These are phyloP conservation scores for Polychytrium aggregatum DNA, from an alignment of 192 early-diverging fungal genomes.

Conservation along the genomic window DNA sequence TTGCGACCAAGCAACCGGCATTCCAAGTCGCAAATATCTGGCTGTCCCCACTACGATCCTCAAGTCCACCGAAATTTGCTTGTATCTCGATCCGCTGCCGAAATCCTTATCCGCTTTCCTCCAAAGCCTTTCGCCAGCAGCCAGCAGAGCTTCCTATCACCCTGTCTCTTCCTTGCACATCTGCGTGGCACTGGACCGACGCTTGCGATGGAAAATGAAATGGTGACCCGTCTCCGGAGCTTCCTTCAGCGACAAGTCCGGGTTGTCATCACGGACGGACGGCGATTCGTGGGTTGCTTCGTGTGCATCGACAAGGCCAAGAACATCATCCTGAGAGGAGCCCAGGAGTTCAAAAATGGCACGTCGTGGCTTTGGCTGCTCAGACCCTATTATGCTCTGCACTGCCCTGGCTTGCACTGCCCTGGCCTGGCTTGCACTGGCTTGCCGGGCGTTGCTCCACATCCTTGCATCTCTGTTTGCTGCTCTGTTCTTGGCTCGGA, in stretches of 20 bases:
- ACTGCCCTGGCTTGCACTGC: background rate
- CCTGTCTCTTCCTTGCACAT: too few species aligned
- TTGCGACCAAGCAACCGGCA: too few species aligned
- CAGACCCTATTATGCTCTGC: background rate
- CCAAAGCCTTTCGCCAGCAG: too few species aligned
- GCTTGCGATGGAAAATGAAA: too few species aligned
- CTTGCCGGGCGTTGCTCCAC: background rate
- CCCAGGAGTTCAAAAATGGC: slow-evolving; percentile 51
- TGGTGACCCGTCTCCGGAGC: too few species aligned
- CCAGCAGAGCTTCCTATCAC: too few species aligned
- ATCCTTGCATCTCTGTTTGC: background rate
- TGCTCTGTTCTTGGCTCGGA: background rate
- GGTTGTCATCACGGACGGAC: slow-evolving; percentile 52
- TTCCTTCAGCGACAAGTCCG: slow-evolving; percentile 41
- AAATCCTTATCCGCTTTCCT: too few species aligned
- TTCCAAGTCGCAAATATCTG: too few species aligned
- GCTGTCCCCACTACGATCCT: too few species aligned
- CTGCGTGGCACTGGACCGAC: too few species aligned
- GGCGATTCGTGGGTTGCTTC: slow-evolving; percentile 57
- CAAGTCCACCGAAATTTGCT: too few species aligned
- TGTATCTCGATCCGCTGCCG: too few species aligned
- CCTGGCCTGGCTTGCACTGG: background rate
- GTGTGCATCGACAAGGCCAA: slow-evolving; percentile 62
- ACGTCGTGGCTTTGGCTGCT: background rate
- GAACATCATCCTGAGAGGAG: slow-evolving; percentile 57